Evolutionary conservation across 371 early-diverging fungal genomes (phyloP).

Genomic region (Paraphysoderma sedebokerense): DNA sequence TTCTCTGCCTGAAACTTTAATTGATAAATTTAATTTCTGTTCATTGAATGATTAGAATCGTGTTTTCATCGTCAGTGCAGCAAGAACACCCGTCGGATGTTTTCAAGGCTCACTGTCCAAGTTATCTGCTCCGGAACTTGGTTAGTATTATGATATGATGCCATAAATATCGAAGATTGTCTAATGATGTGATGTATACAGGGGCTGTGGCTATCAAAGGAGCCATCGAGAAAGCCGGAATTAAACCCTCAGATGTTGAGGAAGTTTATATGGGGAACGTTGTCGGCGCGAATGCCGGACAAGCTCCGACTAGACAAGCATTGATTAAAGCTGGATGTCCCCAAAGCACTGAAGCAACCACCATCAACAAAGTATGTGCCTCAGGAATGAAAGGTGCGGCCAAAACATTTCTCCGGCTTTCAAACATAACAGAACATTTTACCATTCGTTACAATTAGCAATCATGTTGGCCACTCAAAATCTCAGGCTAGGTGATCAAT

Average conservation of each 20-base stretch:
- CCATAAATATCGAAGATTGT: background rate
- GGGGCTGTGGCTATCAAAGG: slow-evolving; percentile 37
- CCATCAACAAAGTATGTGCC: slow-evolving; percentile 90
- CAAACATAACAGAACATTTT: too few relatives aligned
- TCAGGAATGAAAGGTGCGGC: slow-evolving; percentile 75
- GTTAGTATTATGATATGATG: slow-evolving; percentile 9
- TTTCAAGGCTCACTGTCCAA: slow-evolving; percentile 50
- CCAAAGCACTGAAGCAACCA: slow-evolving; percentile 60
- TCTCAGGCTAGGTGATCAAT: slow-evolving; percentile 35
- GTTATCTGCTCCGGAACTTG: slow-evolving; percentile 43
- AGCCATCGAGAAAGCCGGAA: slow-evolving; percentile 41
- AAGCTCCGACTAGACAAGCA: slow-evolving; percentile 77
- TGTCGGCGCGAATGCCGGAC: slow-evolving; percentile 59
- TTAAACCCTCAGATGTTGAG: slow-evolving; percentile 52
- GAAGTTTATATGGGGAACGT: slow-evolving; percentile 87
- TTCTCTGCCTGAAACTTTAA: too few relatives aligned
- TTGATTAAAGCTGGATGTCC: slow-evolving; percentile 50
- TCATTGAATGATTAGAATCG: slow-evolving; percentile 13
- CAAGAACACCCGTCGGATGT: slow-evolving; percentile 55
- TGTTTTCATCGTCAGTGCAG: slow-evolving; percentile 34
- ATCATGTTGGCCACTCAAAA: slow-evolving; percentile 53
- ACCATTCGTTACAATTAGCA: too few relatives aligned
- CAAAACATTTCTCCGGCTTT: too few relatives aligned
- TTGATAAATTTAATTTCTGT: background rate
- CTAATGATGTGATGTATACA: background rate